A percentile compares a stretch with the other conserved stretches of the same genome.
Evolutionary conservation across 2,329 filamentous ascomycete species (phyloP).

Genomic region (Periconia sp.): DNA sequence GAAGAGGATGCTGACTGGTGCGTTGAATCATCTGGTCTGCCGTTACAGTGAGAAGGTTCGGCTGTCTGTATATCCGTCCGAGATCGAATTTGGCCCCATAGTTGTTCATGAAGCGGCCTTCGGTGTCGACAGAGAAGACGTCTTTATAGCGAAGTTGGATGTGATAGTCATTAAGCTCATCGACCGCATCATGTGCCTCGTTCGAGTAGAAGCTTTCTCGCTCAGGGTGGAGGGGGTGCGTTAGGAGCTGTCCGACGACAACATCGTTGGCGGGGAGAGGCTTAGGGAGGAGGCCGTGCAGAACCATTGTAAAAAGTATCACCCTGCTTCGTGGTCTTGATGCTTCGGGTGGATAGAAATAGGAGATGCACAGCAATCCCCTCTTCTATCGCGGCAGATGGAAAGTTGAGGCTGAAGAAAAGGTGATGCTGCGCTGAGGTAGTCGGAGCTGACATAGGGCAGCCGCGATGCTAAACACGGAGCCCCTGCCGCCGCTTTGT

Average conservation of each 20-base stretch:
- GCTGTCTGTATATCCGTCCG: constrained; percentile 44
- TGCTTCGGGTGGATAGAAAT: not conserved
- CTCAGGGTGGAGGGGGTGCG: constrained; percentile 45
- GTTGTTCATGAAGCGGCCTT: constrained; percentile 46
- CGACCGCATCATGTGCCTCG: constrained; percentile 38
- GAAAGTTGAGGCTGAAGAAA: constrained; percentile 7
- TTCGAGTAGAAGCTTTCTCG: constrained; percentile 44
- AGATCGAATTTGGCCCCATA: constrained; percentile 48
- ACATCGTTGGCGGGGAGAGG: constrained; percentile 42
- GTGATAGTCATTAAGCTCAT: constrained; percentile 47
- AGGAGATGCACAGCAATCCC: not conserved
- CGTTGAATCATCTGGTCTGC: constrained; percentile 48
- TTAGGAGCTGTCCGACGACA: constrained; percentile 44
- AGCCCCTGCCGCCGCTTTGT: constrained; percentile 17
- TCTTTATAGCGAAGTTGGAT: constrained; percentile 48
- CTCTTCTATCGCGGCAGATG: not conserved
- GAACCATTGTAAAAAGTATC: constrained; percentile 32
- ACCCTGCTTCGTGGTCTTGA: not conserved
- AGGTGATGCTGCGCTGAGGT: constrained; percentile 11
- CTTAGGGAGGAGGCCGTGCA: constrained; percentile 44
- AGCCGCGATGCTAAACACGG: too few relatives aligned
- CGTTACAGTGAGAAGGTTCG: constrained; percentile 42
- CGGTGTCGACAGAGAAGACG: constrained; percentile 43
- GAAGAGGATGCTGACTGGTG: constrained; percentile 30
- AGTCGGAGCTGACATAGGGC: constrained; percentile 10